These are phyloP conservation scores for Xylariaceae sp. DNA, from an alignment of 2,329 filamentous ascomycete genomes.

Conservation along the genomic window DNA sequence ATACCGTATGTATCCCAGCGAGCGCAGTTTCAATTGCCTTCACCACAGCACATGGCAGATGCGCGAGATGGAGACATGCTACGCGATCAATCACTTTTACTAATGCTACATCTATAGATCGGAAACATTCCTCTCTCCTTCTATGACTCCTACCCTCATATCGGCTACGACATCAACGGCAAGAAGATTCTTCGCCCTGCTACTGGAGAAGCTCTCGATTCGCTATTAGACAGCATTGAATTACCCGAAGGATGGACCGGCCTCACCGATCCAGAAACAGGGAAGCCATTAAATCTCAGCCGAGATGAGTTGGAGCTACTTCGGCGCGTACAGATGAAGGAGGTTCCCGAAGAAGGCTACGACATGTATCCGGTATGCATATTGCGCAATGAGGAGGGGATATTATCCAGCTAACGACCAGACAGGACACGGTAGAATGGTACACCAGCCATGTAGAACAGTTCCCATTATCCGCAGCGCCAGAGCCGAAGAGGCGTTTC, in stretches of 20 bases:
- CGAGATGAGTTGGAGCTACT: constrained; percentile 86
- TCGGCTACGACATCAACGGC: constrained; percentile 98
- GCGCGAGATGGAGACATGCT: neutral
- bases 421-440: constrained; percentile 79
- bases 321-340: constrained; percentile 82
- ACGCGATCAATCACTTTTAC: neutral
- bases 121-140: constrained; percentile 91
- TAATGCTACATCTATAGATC: constrained; percentile 44
- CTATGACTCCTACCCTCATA: constrained; percentile 97
- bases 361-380: constrained; percentile 77
- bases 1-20: constrained; percentile 51
- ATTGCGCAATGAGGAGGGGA: neutral
- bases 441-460: constrained; percentile 87
- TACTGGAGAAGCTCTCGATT: constrained; percentile 88
- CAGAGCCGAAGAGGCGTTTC: constrained; percentile 93
- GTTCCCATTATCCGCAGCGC: constrained; percentile 92
- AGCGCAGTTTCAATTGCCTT: neutral
- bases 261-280: constrained; percentile 87
- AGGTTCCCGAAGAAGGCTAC: constrained; percentile 81
- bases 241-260: constrained; percentile 97
- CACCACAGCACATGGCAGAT: neutral
- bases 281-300: constrained; percentile 83
- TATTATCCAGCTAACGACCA: constrained; percentile 16
- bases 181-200: constrained; percentile 97
- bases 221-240: constrained; percentile 91